These are phyloP conservation scores for Diaporthe citriasiana DNA, from an alignment of 2,329 filamentous ascomycete species.

Conservation along the genomic window DNA sequence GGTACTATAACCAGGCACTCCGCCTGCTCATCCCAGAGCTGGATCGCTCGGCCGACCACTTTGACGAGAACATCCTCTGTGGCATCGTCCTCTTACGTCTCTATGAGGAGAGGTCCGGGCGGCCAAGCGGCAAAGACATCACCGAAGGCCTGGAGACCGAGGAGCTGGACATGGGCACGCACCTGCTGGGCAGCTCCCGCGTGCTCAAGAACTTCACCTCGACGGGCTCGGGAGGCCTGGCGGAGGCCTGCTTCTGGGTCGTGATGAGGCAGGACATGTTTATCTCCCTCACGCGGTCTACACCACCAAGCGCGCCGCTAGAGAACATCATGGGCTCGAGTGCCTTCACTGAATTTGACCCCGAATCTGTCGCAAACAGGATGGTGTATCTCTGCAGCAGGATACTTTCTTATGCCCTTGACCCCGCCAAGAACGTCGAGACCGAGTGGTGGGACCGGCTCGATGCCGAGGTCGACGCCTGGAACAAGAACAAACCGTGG, in stretches of 20 bases:
- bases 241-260: conserved; percentile 61
- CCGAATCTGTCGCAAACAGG: conserved; percentile 49
- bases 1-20: conserved; percentile 58
- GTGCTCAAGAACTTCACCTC: conserved; percentile 48
- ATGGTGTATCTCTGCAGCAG: conserved; percentile 49
- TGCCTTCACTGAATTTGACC: conserved; percentile 45
- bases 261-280: conserved; percentile 64
- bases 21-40: conserved; percentile 55
- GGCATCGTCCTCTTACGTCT: conserved; percentile 55
- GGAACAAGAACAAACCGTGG: conserved; percentile 46
- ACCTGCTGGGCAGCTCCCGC: conserved; percentile 48
- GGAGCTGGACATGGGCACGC: conserved; percentile 49
- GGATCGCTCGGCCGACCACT: conserved; percentile 51
- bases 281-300: conserved; percentile 58
- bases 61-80: conserved; percentile 56
- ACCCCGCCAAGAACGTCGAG: conserved; percentile 49
- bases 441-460: conserved; percentile 44
- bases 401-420: conserved; percentile 52
- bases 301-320: conserved; percentile 53
- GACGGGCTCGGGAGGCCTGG: conserved; percentile 51
- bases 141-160: conserved; percentile 19
- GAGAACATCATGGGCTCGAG: conserved; percentile 50
- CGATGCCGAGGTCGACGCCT: conserved; percentile 45
- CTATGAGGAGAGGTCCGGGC: conserved; percentile 55
- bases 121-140: conserved; percentile 45